Evolutionary conservation across 2,329 filamentous ascomycete species (phyloP).

Genomic region (Epicoccum sorghinum): DNA sequence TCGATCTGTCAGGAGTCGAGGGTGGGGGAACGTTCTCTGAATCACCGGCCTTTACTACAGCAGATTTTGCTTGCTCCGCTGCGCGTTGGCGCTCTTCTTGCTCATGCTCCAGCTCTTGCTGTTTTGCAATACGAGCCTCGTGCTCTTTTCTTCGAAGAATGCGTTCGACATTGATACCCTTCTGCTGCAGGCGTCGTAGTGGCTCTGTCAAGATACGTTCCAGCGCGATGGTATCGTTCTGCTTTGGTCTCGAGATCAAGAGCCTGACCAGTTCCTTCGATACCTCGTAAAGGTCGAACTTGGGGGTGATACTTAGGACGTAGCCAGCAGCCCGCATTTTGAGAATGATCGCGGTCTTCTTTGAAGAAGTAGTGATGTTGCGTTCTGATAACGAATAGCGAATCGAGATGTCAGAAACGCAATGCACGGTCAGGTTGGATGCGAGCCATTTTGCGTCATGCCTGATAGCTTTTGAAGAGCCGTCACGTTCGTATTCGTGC

Average conservation of each 20-base stretch:
- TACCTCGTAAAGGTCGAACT: constrained; percentile 88
- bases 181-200: constrained; percentile 77
- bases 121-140: constrained; percentile 85
- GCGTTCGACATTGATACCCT: constrained; percentile 95
- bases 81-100: constrained; percentile 62
- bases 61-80: constrained; percentile 37
- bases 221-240: constrained; percentile 87
- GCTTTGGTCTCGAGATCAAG: constrained; percentile 79
- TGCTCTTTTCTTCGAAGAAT: constrained; percentile 88
- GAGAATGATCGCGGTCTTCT: constrained; percentile 72
- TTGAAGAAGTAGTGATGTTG: constrained; percentile 54
- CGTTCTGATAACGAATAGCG: constrained; percentile 76
- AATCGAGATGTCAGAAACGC: constrained; percentile 79
- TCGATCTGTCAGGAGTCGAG: constrained; percentile 37
- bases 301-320: constrained; percentile 77
- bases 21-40: constrained; percentile 23
- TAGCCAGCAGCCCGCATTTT: constrained; percentile 70
- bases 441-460: constrained; percentile 92
- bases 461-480: constrained; percentile 65
- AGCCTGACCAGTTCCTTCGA: constrained; percentile 84
- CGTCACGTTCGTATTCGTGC: constrained; percentile 77
- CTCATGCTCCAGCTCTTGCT: constrained; percentile 74
- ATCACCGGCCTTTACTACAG: constrained; percentile 19
- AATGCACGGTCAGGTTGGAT: constrained; percentile 77
- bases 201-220: constrained; percentile 90